Base-by-base conservation (phyloP, 1,284 basidiomycete genomes). In the Pseudozyma flocculosa region DNA sequence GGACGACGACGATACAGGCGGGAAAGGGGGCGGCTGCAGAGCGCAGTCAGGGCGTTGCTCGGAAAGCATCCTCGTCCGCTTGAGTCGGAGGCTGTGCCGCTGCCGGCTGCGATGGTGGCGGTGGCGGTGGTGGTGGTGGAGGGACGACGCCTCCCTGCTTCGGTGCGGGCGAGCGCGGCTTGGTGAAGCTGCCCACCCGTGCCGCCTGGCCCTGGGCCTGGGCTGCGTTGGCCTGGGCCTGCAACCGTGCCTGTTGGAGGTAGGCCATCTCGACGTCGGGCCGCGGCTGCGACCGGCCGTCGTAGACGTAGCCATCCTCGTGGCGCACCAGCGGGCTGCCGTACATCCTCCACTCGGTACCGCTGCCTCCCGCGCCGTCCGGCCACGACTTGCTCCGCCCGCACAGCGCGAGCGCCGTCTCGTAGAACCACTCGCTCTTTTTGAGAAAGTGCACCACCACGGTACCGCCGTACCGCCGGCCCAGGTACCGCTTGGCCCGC, bases 371-470 rank as follows among this genome's bases (percentile, higher is more conserved):
- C 15, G 66, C 62, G 29, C 75, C 65, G 60, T 65, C 41, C 50
- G 55, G 32, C 80, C 80, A 80, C 55, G 77, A 75, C 52, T 89
- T 87, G 14, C 87, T 84, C 8, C 86, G 84, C 37, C 90, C 90
- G 26, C 96, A 81, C 19, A 97, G 80, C 19, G 91, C 92, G 17
- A 92, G 80, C 15, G 90, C 89, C 1, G 94, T 90, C 81, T 98
- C 94, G 64, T 91, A 79, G 80, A 91, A 97, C 94, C 93, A 98
- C 80, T 90, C 88, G 69, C 90, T 86, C 78, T 91, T 88, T 84
- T 97, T 98, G 81, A 97, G 88, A 77, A 90, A 97, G 80, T 98
- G 94, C 40, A 98, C 92, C 22, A 92, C 88, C 40, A 94, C 85
- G 0, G 94, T 98, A 4, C 94, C 94, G 2, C 94, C 94, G 44